Percentiles rank a stretch among this genome's conserved stretches.
Conservation (phyloP, 108 stramenopile genomes). For the Pseudonitzschia delicatissima region DNA sequence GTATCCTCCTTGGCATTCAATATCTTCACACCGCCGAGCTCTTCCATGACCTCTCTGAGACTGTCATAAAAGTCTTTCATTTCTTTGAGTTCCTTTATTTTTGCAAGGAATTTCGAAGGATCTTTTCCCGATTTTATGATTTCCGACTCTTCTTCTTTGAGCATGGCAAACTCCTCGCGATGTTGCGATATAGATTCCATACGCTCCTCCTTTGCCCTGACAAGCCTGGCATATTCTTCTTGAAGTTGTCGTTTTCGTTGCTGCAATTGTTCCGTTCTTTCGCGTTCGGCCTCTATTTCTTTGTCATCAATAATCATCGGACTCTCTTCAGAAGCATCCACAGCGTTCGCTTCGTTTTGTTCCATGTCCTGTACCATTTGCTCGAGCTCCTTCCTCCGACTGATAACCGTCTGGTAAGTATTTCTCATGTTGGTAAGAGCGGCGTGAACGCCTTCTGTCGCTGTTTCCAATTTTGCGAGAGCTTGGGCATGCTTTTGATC, state of each 20-base stretch:
- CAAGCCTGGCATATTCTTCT: constrained; percentile 17
- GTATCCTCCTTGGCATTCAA: constrained; percentile 32
- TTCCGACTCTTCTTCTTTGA: constrained; percentile 13
- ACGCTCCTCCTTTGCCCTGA: constrained; percentile 15
- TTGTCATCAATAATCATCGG: constrained; percentile 10
- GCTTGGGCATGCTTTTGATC: constrained; percentile 24
- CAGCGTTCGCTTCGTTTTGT: constrained; percentile 18
- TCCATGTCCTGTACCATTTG: constrained; percentile 33
- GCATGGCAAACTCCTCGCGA: constrained; percentile 28
- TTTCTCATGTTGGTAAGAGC: constrained; percentile 7
- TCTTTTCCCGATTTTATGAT: constrained; percentile 10
- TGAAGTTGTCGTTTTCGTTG: constrained; percentile 21
- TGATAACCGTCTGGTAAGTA: constrained; percentile 14
- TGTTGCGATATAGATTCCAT: constrained; percentile 4
- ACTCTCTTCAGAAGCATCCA: constrained; percentile 17
- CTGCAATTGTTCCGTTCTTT: constrained; percentile 33
- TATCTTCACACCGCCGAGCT: constrained; percentile 62
- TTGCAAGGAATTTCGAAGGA: constrained; percentile 28
- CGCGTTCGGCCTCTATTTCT: constrained; percentile 36
- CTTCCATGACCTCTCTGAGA: constrained; percentile 56
- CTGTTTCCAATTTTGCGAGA: constrained; percentile 20
- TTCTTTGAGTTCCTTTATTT: constrained; percentile 43
- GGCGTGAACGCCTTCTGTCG: constrained; percentile 9
- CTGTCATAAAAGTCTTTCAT: constrained; percentile 51
- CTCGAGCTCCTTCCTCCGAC: constrained; percentile 29